Percentiles rank a stretch among this genome's conserved stretches.
Conservation (phyloP, 306 rosid species). For the Pyrus communis region DNA sequence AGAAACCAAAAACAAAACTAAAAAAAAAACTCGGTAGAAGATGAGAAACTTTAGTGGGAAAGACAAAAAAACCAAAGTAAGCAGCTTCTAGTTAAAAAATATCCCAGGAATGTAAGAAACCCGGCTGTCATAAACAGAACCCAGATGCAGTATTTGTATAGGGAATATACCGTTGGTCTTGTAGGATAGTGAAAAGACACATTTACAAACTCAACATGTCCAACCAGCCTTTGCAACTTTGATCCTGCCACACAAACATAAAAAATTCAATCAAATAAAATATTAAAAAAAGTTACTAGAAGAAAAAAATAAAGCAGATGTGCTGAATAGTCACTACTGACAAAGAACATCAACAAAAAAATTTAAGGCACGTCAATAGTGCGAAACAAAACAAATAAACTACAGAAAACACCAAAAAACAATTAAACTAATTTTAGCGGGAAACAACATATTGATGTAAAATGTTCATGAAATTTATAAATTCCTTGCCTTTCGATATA, state of each 20-base stretch:
- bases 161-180: constrained; percentile 61
- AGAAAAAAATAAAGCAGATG: background rate
- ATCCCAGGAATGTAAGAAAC: constrained; percentile 3
- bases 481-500: constrained; percentile 54
- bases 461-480: constrained; percentile 11
- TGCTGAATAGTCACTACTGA: background rate
- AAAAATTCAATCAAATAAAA: constrained; percentile 12
- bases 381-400: background rate
- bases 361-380: background rate
- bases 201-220: constrained; percentile 62
- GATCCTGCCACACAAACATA: constrained; percentile 44
- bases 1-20: background rate
- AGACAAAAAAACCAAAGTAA: background rate
- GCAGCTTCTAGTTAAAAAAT: background rate
- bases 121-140: constrained; percentile 6
- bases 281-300: background rate
- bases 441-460: constrained; percentile 12
- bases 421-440: constrained; percentile 5
- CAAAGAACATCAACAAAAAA: background rate
- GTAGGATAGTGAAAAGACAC: constrained; percentile 77
- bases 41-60: background rate
- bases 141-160: constrained; percentile 1
- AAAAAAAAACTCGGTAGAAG: background rate
- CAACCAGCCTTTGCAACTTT: constrained; percentile 51
- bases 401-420: constrained; percentile 5